Base-by-base conservation (phyloP, 805 yeast genomes). In the Komagataella populi region DNA sequence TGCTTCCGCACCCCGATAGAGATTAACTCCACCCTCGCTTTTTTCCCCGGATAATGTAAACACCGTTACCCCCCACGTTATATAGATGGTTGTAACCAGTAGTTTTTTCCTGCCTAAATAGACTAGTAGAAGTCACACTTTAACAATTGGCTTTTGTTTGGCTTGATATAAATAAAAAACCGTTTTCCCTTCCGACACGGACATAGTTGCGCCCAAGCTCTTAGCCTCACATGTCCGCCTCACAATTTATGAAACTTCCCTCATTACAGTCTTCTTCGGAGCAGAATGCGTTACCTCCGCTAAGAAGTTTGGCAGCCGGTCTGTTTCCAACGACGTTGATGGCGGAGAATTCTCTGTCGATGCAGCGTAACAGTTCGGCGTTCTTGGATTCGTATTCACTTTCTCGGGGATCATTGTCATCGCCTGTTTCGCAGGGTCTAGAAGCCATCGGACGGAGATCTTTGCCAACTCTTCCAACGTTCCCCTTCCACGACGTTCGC, bases 361-460 rank as follows among this genome's bases (percentile, higher is more conserved):
- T 30, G 39, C 39, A 30, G 8, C 39, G 14, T 14, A 30, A 30
- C 39, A 30, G 39, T 30, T 30, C 39, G 14, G 14, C 39, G 12
- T 30, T 30, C 39, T 14, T 30, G 39, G 39, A 30, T 30, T 30
- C 39, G 39, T 30, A 30, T 30, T 30, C 39, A 30, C 39, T 30
- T 30, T 30, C 39, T 30, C 39, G 39, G 39, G 39, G 39, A 3
- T 30, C 39, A 10, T 30, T 30, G 14, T 30, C 39, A 30, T 14
- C 39, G 39, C 39, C 39, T 10, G 14, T 30, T 12, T 30, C 39
- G n/a, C 39, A 30, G 39, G 39, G 39, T 30, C 39, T 30, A 10
- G 39, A 30, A 14, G 10, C 39, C 39, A 30, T 30, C 14, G 54
- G 53, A 44, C 23, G 53, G 10, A 52, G 39, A 30, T 30, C 39